Conservation (phyloP, 306 rosid species). For the Pueraria montana region DNA sequence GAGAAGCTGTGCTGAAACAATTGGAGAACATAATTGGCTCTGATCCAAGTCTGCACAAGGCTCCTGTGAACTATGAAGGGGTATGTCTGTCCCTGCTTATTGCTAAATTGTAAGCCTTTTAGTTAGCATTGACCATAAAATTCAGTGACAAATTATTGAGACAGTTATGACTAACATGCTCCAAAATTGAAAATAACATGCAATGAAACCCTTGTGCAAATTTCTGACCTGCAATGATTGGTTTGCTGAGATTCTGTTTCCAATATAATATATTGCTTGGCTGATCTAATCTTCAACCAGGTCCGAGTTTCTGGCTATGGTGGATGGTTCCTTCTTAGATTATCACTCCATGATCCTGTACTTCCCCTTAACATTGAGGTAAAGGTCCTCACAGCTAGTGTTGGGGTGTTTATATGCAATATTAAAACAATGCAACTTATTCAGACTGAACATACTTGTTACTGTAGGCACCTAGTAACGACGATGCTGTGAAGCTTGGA, state of each 20-base stretch:
- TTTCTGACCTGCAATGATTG: conserved; percentile 31
- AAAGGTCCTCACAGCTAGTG: conserved; percentile 34
- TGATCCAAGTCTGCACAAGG: conserved; percentile 73
- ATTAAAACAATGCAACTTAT: conserved; percentile 39
- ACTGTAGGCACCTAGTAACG: conserved; percentile 75
- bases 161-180: not conserved
- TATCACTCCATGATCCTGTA: conserved; percentile 97
- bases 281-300: conserved; percentile 59
- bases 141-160: not conserved
- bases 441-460: conserved; percentile 19
- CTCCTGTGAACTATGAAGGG: conserved; percentile 92
- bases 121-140: conserved; percentile 1
- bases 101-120: conserved; percentile 28
- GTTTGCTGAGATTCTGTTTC: conserved; percentile 9
- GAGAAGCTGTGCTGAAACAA: conserved; percentile 87
- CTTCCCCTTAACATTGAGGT: conserved; percentile 99
- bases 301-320: conserved; percentile 89
- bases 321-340: conserved; percentile 96
- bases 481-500: conserved; percentile 79
- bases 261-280: conserved; percentile 35
- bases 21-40: conserved; percentile 70
- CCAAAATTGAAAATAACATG: conserved; percentile 14
- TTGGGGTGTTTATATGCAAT: not conserved
- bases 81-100: conserved; percentile 54
- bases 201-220: conserved; percentile 18